These are phyloP conservation scores for Kodamaea ohmeri DNA, from an alignment of 1,139 yeast species.

Conservation along the genomic window DNA sequence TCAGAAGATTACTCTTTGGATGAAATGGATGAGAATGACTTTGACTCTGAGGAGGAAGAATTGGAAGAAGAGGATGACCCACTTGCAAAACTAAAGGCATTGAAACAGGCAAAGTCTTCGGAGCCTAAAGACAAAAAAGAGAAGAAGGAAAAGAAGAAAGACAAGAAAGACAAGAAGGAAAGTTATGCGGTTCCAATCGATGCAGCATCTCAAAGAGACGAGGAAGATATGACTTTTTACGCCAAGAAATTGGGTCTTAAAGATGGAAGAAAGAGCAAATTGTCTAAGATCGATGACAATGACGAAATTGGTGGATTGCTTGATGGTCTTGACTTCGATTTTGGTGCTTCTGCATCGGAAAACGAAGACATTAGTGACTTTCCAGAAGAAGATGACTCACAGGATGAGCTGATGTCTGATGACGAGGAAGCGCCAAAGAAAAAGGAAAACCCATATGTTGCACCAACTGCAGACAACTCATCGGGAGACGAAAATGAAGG, in stretches of 20 bases:
- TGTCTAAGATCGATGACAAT: slow-evolving; percentile 53
- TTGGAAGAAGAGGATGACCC: slow-evolving; percentile 19
- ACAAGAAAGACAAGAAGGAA: slow-evolving; percentile 11
- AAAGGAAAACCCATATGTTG: slow-evolving; percentile 82
- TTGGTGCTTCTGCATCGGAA: slow-evolving; percentile 20
- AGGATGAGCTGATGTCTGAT: slow-evolving; percentile 21
- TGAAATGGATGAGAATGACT: slow-evolving; percentile 9
- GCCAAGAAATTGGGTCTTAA: slow-evolving; percentile 80
- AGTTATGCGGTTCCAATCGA: background rate
- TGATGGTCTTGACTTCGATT: slow-evolving; percentile 74
- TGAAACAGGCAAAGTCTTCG: slow-evolving; percentile 15
- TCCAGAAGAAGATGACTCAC: slow-evolving; percentile 18
- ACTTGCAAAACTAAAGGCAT: slow-evolving; percentile 21
- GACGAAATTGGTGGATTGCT: slow-evolving; percentile 71
- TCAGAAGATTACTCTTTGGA: slow-evolving; percentile 16
- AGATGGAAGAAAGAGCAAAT: slow-evolving; percentile 41
- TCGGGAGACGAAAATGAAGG: slow-evolving; percentile 16
- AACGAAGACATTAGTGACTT: slow-evolving; percentile 9
- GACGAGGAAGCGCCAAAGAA: slow-evolving; percentile 20
- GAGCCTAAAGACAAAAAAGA: slow-evolving; percentile 7
- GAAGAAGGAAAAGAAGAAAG: slow-evolving; percentile 12
- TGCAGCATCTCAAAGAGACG: slow-evolving; percentile 58
- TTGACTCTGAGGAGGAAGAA: slow-evolving; percentile 18
- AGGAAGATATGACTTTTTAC: slow-evolving; percentile 76
- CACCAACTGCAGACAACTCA: slow-evolving; percentile 46